These are phyloP conservation scores for Aspergillus felis DNA, from an alignment of 2,329 filamentous ascomycete genomes.

Conservation along the genomic window DNA sequence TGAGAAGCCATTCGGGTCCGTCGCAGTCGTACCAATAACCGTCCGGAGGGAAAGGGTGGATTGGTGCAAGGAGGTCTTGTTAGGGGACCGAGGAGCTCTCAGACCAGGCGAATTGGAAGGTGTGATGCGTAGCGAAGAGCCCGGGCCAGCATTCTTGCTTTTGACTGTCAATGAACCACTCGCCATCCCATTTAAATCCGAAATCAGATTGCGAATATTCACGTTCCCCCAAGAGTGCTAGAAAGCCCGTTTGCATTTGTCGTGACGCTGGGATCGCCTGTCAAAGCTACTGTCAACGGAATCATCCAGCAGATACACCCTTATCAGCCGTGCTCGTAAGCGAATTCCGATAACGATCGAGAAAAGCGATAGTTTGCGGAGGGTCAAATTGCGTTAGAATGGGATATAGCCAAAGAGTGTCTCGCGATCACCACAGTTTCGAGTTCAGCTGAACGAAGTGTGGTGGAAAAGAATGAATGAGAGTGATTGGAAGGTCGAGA, in stretches of 20 bases:
- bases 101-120: slow-evolving; percentile 72
- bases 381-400: not conserved
- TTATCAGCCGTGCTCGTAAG: not conserved
- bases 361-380: not conserved
- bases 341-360: not conserved
- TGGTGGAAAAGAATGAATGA: not conserved
- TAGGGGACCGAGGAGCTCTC: slow-evolving; percentile 61
- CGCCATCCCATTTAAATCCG: slow-evolving; percentile 33
- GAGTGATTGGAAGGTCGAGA: not conserved
- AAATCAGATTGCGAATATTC: slow-evolving; percentile 13
- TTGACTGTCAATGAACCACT: slow-evolving; percentile 32
- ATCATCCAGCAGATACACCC: not conserved
- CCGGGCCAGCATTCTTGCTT: slow-evolving; percentile 31
- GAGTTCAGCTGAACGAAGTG: not conserved
- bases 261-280: not conserved
- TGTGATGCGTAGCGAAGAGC: slow-evolving; percentile 58
- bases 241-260: slow-evolving; percentile 24
- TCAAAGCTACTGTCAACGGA: not conserved
- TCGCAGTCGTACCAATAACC: slow-evolving; percentile 87
- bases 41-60: slow-evolving; percentile 67
- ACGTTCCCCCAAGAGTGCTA: slow-evolving; percentile 22
- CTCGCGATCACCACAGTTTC: not conserved
- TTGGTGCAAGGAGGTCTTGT: slow-evolving; percentile 42
- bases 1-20: slow-evolving; percentile 81
- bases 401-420: not conserved